A percentile compares a stretch with the other conserved stretches of the same genome.
These are phyloP conservation scores for Pythium phragmitis DNA, from an alignment of 352 stramenopile species.

Conservation along the genomic window DNA sequence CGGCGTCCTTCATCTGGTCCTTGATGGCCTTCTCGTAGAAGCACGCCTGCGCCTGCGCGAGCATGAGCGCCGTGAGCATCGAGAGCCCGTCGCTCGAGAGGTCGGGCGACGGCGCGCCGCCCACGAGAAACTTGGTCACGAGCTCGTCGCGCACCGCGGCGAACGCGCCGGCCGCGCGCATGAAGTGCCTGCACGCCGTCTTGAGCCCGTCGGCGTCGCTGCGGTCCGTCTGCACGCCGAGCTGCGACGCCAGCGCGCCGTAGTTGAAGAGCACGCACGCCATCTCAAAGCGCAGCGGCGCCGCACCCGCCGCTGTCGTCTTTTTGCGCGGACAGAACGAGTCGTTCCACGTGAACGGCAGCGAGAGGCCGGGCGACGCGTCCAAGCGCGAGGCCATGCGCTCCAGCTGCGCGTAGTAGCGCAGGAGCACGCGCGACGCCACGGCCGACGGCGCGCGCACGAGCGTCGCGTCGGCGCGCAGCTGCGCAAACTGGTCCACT, in stretches of 20 bases:
- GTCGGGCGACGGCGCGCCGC: slow-evolving; percentile 42
- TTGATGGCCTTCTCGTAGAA: slow-evolving; percentile 93
- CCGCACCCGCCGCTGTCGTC: slow-evolving; percentile 55
- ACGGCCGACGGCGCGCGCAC: slow-evolving; percentile 69
- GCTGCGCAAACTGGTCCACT: slow-evolving; percentile 49
- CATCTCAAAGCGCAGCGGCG: slow-evolving; percentile 66
- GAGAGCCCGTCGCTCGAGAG: slow-evolving; percentile 63
- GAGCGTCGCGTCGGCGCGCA: slow-evolving; percentile 68
- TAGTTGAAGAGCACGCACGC: slow-evolving; percentile 88
- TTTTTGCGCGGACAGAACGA: slow-evolving; percentile 90
- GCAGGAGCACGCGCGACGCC: slow-evolving; percentile 65
- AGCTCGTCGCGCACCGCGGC: slow-evolving; percentile 56
- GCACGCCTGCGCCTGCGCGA: slow-evolving; percentile 86
- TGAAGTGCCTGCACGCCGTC: slow-evolving; percentile 81
- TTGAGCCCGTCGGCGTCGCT: slow-evolving; percentile 77
- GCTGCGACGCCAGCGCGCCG: slow-evolving; percentile 77
- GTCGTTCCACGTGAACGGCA: slow-evolving; percentile 91
- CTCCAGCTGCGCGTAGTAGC: slow-evolving; percentile 76
- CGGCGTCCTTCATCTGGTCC: slow-evolving; percentile 79
- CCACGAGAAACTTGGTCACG: slow-evolving; percentile 35
- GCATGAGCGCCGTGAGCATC: slow-evolving; percentile 74
- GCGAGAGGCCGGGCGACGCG: slow-evolving; percentile 33
- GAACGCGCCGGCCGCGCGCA: slow-evolving; percentile 79
- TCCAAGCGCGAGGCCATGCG: slow-evolving; percentile 67
- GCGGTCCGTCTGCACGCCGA: slow-evolving; percentile 79